Percentiles rank a stretch among this genome's conserved stretches.
These are phyloP conservation scores for Ophiostoma tasmaniense DNA, from an alignment of 2,329 filamentous ascomycete species.

Conservation along the genomic window DNA sequence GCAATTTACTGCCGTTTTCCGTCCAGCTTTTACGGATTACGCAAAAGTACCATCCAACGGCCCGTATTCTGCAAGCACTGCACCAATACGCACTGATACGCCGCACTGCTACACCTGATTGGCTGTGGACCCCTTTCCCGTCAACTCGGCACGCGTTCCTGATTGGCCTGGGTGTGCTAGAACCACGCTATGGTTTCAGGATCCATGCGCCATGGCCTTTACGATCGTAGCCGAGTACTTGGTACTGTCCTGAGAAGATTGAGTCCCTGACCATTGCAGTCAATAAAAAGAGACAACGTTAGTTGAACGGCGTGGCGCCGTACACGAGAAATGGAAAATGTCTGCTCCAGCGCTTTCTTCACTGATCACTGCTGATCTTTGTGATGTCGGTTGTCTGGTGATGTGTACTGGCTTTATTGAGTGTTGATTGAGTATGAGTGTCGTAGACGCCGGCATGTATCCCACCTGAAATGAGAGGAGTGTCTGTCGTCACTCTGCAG, in stretches of 20 bases:
- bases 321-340: neutral
- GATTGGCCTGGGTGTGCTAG: conserved; percentile 12
- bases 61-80: neutral
- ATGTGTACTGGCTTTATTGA: neutral
- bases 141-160: conserved; percentile 9
- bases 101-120: neutral
- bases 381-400: neutral
- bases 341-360: neutral
- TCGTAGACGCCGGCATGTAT: neutral
- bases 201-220: conserved; percentile 14
- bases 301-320: neutral
- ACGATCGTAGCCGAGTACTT: neutral
- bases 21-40: neutral
- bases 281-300: too few species aligned
- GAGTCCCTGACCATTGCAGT: neutral
- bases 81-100: neutral
- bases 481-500: neutral
- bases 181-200: conserved; percentile 17
- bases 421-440: neutral
- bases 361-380: conserved; percentile 1
- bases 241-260: neutral
- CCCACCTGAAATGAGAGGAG: neutral
- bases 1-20: neutral
- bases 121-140: conserved; percentile 6
- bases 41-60: neutral